These are phyloP conservation scores for Ettlia oleoabundans DNA, from an alignment of 139 green algal genomes.

Conservation along the genomic window DNA sequence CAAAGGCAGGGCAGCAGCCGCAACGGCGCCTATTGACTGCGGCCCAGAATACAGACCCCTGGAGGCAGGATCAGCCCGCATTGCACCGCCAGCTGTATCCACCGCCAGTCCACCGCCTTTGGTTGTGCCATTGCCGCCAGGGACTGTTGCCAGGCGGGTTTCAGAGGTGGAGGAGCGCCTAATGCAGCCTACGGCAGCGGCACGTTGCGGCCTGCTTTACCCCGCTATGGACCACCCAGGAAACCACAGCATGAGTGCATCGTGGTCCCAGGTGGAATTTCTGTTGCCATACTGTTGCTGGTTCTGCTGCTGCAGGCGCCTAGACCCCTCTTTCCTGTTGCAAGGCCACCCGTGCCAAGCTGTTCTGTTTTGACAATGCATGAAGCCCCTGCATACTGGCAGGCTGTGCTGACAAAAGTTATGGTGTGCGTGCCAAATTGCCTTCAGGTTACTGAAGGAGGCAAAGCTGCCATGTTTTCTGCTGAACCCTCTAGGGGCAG, in stretches of 20 bases:
- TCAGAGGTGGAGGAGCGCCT: not conserved
- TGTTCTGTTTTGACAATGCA: too few species aligned
- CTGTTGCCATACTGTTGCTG: too few species aligned
- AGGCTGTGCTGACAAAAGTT: too few species aligned
- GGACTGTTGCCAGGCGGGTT: not conserved
- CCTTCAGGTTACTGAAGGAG: too few species aligned
- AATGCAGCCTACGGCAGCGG: not conserved
- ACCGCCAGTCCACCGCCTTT: not conserved
- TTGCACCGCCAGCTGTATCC: not conserved
- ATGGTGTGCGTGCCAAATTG: too few species aligned
- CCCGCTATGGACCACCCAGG: not conserved
- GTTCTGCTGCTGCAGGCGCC: too few species aligned
- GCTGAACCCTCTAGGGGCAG: too few species aligned
- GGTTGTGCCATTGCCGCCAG: not conserved
- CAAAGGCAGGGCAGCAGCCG: not conserved
- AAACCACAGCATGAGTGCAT: not conserved
- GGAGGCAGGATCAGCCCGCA: not conserved
- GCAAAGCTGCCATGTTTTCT: too few species aligned
- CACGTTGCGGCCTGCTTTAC: not conserved
- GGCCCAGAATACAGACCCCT: not conserved
- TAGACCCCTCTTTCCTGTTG: too few species aligned
- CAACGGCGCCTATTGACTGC: not conserved
- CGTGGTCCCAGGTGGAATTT: not conserved
- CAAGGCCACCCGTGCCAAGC: too few species aligned
- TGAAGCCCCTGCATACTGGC: too few species aligned